phyloP scores from a whole-genome alignment of 441 rosid species.

The Bocquillonia castaneifolia region DNA sequence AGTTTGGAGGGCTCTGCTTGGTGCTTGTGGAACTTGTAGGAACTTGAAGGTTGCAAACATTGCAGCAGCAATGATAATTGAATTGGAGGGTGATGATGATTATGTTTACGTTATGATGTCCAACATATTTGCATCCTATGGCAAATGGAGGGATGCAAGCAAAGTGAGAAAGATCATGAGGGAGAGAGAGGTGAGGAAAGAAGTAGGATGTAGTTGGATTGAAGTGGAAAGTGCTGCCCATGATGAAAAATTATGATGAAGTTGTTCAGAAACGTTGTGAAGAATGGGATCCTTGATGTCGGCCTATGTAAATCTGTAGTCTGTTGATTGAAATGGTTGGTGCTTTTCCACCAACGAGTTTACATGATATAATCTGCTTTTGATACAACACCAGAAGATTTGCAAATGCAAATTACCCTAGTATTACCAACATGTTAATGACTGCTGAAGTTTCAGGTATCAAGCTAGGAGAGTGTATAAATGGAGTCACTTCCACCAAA shows the following conservation, averaged over 20 bases:
- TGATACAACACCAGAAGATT: too few relatives aligned
- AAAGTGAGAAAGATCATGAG: conserved; percentile 61
- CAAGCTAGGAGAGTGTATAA: too few relatives aligned
- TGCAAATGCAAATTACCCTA: too few relatives aligned
- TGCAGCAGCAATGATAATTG: conserved; percentile 67
- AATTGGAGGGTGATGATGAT: conserved; percentile 68
- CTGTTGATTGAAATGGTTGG: too few relatives aligned
- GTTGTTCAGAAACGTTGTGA: background rate
- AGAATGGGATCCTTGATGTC: background rate
- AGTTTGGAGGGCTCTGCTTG: conserved; percentile 79
- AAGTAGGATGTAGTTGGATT: conserved; percentile 81
- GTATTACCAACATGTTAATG: too few relatives aligned
- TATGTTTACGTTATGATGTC: conserved; percentile 76
- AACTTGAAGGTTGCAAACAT: conserved; percentile 57
- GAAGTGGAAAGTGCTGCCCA: conserved; percentile 36
- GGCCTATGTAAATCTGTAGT: too few relatives aligned
- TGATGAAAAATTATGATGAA: background rate
- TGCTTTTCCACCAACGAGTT: too few relatives aligned
- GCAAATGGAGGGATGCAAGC: conserved; percentile 75
- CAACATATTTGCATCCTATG: conserved; percentile 55
- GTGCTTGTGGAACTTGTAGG: conserved; percentile 63
- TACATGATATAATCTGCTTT: too few relatives aligned
- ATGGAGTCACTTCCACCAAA: too few relatives aligned
- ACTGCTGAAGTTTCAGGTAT: too few relatives aligned
- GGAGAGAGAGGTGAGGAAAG: conserved; percentile 59